These are phyloP conservation scores for Osmanthus fragrans DNA, from an alignment of 257 asterid genomes.

Conservation along the genomic window DNA sequence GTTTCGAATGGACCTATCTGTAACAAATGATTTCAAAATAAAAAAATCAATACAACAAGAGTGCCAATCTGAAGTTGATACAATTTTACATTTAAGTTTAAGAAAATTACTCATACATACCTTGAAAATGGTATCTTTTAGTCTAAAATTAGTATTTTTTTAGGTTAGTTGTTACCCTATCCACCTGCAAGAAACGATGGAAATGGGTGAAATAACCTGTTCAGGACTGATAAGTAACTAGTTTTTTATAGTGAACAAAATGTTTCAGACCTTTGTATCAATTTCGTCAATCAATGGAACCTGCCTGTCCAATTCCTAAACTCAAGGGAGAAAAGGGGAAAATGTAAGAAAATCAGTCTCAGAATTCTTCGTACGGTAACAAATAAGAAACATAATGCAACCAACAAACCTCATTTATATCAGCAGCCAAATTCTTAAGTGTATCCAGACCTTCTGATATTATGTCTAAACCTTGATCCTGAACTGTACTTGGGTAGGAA, in stretches of 20 bases:
- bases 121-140: slow-evolving; percentile 57
- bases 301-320: slow-evolving; percentile 89
- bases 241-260: neutral
- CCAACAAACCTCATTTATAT: slow-evolving; percentile 77
- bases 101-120: slow-evolving; percentile 23
- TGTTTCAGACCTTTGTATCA: slow-evolving; percentile 62
- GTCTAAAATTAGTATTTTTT: slow-evolving; percentile 67
- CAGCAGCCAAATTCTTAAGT: slow-evolving; percentile 72
- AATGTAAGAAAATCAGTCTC: neutral
- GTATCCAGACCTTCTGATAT: slow-evolving; percentile 79
- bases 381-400: neutral
- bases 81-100: neutral
- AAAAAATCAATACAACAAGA: neutral
- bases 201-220: neutral
- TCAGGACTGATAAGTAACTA: neutral
- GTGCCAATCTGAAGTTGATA: neutral
- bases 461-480: slow-evolving; percentile 79
- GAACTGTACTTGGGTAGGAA: neutral
- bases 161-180: slow-evolving; percentile 64
- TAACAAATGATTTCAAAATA: slow-evolving; percentile 5
- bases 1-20: slow-evolving; percentile 78
- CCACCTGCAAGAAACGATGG: slow-evolving; percentile 50
- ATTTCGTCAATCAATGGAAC: slow-evolving; percentile 87
- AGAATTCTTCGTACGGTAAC: neutral
- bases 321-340: neutral